Evolutionary conservation across 208 protist species (phyloP).

Genomic region (Hexamita inflata): DNA sequence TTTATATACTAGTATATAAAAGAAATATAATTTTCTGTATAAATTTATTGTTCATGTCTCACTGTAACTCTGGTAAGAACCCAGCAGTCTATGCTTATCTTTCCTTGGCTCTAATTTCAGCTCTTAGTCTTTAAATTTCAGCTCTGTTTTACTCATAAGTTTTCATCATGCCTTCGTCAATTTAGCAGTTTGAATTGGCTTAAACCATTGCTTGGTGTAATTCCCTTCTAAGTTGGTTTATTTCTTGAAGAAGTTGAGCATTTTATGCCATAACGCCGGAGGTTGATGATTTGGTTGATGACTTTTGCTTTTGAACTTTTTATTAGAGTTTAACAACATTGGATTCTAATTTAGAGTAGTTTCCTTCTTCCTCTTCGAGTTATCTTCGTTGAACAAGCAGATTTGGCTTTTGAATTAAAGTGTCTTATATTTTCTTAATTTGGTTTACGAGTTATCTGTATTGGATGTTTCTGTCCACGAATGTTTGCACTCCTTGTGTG

Average conservation of each 20-base stretch:
- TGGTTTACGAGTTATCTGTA: constrained; percentile 7
- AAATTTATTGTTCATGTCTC: too few relatives aligned
- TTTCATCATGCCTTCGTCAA: background rate
- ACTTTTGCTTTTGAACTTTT: background rate
- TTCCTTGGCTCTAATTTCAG: too few relatives aligned
- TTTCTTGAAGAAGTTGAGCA: constrained; percentile 18
- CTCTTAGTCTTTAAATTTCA: background rate
- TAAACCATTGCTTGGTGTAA: constrained; percentile 10
- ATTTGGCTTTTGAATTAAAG: background rate
- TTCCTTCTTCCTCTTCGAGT: background rate
- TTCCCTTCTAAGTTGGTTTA: constrained; percentile 6
- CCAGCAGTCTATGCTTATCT: too few relatives aligned
- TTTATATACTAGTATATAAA: too few relatives aligned
- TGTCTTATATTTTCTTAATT: background rate
- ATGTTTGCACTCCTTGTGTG: background rate
- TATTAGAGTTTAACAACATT: background rate
- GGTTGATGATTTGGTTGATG: background rate
- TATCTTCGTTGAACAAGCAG: background rate
- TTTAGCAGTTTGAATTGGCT: constrained; percentile 8
- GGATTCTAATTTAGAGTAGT: constrained; percentile 3
- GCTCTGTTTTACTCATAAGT: background rate
- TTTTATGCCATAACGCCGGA: background rate
- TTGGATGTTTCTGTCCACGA: constrained; percentile 2
- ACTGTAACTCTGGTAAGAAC: too few relatives aligned
- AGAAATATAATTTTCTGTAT: too few relatives aligned